Evolutionary conservation across 2,329 filamentous ascomycete species (phyloP).

Genomic region (Epichloe glyceriae): DNA sequence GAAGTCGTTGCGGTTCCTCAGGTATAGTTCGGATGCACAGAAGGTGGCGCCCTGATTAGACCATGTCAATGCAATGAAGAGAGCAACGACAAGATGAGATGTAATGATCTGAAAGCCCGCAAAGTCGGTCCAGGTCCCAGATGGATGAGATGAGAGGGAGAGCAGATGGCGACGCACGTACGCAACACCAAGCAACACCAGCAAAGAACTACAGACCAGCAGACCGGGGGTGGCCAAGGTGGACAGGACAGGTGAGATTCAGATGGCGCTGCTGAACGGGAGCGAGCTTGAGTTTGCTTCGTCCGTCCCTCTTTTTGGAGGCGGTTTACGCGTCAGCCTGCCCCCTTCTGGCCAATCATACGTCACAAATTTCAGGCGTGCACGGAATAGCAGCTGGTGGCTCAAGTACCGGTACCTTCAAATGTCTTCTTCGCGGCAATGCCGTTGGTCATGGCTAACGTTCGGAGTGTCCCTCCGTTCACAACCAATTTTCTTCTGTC

Average conservation of each 20-base stretch:
- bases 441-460: too few relatives aligned
- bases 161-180: not conserved
- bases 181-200: not conserved
- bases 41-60: not conserved
- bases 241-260: not conserved
- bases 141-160: not conserved
- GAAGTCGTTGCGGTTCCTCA: not conserved
- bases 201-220: too few relatives aligned
- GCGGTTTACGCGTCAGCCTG: constrained; percentile 27
- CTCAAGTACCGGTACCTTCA: constrained; percentile 4
- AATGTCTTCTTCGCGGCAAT: not conserved
- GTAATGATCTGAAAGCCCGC: not conserved
- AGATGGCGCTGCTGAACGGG: not conserved
- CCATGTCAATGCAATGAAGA: not conserved
- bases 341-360: constrained; percentile 17
- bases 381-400: not conserved
- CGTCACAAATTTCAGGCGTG: not conserved
- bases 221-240: not conserved
- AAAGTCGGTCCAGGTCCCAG: not conserved
- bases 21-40: not conserved
- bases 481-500: not conserved
- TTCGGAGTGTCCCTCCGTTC: too few relatives aligned
- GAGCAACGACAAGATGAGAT: not conserved
- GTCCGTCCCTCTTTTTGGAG: constrained; percentile 5
- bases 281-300: constrained; percentile 1